Percentiles rank a stretch among this genome's conserved stretches.
Conservation (phyloP, 148 eudicot species). For the Rheum nobile region DNA sequence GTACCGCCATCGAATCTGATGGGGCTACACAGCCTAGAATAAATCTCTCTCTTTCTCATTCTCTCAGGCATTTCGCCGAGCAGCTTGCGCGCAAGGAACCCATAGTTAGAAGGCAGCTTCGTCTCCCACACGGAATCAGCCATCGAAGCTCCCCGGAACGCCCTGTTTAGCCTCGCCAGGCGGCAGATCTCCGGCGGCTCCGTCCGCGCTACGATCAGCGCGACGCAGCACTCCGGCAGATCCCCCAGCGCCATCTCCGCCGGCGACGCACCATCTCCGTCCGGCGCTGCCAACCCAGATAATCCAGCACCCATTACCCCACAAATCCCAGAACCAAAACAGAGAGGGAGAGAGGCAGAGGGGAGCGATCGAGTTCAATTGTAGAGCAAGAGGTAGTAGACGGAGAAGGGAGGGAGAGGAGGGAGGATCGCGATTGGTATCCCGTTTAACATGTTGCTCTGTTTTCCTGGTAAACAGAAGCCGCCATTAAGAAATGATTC, state of each 20-base stretch:
- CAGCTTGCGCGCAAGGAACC: constrained; percentile 26
- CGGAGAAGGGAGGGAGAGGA: background rate
- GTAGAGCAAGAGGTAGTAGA: constrained; percentile 9
- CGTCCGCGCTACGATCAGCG: constrained; percentile 37
- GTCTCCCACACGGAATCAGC: constrained; percentile 83
- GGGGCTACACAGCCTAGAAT: constrained; percentile 36
- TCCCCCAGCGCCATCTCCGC: constrained; percentile 44
- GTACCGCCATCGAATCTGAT: constrained; percentile 53
- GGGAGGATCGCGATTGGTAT: background rate
- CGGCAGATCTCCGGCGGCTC: constrained; percentile 62
- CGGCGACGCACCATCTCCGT: constrained; percentile 10
- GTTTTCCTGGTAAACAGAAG: background rate
- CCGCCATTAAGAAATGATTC: background rate
- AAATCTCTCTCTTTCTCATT: constrained; percentile 57
- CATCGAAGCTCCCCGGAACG: constrained; percentile 49
- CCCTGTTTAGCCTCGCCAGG: constrained; percentile 44
- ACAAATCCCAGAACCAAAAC: background rate
- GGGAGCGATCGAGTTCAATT: background rate
- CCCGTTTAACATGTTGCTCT: background rate
- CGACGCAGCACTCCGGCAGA: constrained; percentile 78
- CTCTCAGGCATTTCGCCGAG: constrained; percentile 20
- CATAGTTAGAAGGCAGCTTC: constrained; percentile 57
- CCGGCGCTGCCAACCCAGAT: constrained; percentile 21
- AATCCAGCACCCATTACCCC: constrained; percentile 27
- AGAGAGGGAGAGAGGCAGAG: background rate